These are phyloP conservation scores for Phaeosphaeria sp. DNA, from an alignment of 2,329 filamentous ascomycete genomes.

Conservation along the genomic window DNA sequence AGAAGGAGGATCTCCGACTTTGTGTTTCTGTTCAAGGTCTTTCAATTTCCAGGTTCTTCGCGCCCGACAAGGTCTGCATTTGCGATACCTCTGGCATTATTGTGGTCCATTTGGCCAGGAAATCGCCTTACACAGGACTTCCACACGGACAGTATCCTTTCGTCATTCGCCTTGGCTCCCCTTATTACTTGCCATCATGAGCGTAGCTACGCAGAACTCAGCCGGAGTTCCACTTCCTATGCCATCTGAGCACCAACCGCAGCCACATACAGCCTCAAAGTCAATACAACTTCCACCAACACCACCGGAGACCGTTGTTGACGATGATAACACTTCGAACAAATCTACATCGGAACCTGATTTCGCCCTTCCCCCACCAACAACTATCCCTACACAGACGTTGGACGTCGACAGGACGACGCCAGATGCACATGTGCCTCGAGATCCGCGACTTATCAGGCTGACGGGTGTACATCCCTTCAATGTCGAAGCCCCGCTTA, in stretches of 20 bases:
- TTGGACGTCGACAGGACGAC: constrained; percentile 81
- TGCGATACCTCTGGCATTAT: too few relatives aligned
- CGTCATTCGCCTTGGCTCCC: not conserved
- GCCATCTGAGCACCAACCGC: constrained; percentile 21
- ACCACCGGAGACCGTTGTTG: constrained; percentile 44
- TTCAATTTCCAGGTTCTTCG: not conserved
- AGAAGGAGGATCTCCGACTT: not conserved
- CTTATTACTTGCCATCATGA: constrained; percentile 21
- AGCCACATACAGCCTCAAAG: constrained; percentile 21
- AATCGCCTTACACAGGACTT: not conserved
- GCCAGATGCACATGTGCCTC: constrained; percentile 79
- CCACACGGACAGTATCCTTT: not conserved
- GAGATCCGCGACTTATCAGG: constrained; percentile 82
- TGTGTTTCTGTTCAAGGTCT: too few relatives aligned
- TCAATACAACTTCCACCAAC: constrained; percentile 39
- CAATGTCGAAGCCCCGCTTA: constrained; percentile 86
- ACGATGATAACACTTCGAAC: constrained; percentile 35
- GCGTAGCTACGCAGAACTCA: constrained; percentile 15
- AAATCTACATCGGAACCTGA: constrained; percentile 25
- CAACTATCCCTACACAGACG: constrained; percentile 64
- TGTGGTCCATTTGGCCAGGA: too few relatives aligned
- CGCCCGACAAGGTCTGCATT: not conserved
- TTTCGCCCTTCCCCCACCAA: constrained; percentile 74
- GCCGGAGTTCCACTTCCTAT: constrained; percentile 23
- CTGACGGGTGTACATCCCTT: constrained; percentile 90